A percentile compares a stretch with the other conserved stretches of the same genome.
Evolutionary conservation across 306 rosid genomes (phyloP).

Genomic region (Boehmeria nivea): DNA sequence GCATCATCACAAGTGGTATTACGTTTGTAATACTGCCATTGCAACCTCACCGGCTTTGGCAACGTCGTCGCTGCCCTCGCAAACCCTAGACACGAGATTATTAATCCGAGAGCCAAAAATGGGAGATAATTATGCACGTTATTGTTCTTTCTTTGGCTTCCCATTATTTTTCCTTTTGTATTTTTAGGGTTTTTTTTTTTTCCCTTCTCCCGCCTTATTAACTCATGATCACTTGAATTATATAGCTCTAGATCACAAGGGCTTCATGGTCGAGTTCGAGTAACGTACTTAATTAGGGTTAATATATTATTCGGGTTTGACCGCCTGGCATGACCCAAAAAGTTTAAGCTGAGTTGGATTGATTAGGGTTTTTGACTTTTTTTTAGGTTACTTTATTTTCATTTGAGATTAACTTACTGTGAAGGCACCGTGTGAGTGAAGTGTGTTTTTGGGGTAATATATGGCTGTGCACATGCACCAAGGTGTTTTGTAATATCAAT

Average conservation of each 20-base stretch:
- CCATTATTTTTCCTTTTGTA: conserved; percentile 21
- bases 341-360: conserved; percentile 3
- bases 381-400: not conserved
- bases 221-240: not conserved
- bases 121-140: conserved; percentile 14
- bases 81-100: conserved; percentile 27
- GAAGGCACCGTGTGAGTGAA: conserved; percentile 40
- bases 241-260: not conserved
- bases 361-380: not conserved
- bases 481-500: conserved; percentile 13
- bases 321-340: conserved; percentile 9
- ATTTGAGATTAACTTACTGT: conserved; percentile 16
- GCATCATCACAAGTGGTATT: conserved; percentile 39
- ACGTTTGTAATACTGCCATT: conserved; percentile 57
- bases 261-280: not conserved
- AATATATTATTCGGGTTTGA: not conserved
- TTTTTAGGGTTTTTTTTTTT: no score
- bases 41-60: conserved; percentile 29
- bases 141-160: conserved; percentile 3
- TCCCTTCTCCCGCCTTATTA: conserved; percentile 8
- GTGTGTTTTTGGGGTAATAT: conserved; percentile 20
- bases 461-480: conserved; percentile 48
- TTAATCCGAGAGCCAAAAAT: conserved; percentile 18
- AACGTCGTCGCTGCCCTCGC: conserved; percentile 18
- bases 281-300: not conserved